Evolutionary conservation across 495 filamentous ascomycete genomes (phyloP).

Genomic region (Lasiosphaeriaceae sp.): DNA sequence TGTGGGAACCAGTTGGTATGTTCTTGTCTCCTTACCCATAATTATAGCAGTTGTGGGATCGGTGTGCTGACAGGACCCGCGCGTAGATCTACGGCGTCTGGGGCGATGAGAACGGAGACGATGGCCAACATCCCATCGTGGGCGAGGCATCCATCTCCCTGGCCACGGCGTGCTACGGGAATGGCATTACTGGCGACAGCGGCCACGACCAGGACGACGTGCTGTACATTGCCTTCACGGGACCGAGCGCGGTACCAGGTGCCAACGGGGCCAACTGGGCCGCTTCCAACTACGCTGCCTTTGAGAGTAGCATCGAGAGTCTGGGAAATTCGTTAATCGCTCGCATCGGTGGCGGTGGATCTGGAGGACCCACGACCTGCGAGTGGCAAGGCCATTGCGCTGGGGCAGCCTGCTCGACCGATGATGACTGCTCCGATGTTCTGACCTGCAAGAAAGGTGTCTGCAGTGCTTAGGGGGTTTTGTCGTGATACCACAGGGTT

Average conservation of each 20-base stretch:
- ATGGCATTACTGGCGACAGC: conserved; percentile 40
- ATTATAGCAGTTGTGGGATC: neutral
- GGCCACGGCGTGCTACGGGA: conserved; percentile 52
- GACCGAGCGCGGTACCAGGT: conserved; percentile 45
- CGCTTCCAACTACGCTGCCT: conserved; percentile 36
- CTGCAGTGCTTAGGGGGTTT: neutral
- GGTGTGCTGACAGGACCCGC: neutral
- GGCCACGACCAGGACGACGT: conserved; percentile 50
- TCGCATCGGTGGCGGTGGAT: conserved; percentile 7
- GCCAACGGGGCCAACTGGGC: conserved; percentile 46
- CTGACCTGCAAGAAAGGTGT: neutral
- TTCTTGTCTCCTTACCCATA: neutral
- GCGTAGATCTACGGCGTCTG: conserved; percentile 53
- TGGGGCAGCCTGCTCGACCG: conserved; percentile 4
- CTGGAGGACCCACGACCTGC: neutral
- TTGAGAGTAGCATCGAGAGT: conserved; percentile 45
- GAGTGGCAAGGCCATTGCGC: conserved; percentile 2
- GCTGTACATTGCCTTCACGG: conserved; percentile 55
- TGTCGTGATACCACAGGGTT: no score
- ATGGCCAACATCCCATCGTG: conserved; percentile 39
- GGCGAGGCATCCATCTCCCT: conserved; percentile 58
- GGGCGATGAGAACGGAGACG: conserved; percentile 62
- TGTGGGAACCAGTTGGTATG: conserved; percentile 52
- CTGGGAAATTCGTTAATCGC: conserved; percentile 43
- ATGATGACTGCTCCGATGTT: conserved; percentile 20